Conservation (phyloP, 495 filamentous ascomycete species). For the Chaetomium cochliodes region DNA sequence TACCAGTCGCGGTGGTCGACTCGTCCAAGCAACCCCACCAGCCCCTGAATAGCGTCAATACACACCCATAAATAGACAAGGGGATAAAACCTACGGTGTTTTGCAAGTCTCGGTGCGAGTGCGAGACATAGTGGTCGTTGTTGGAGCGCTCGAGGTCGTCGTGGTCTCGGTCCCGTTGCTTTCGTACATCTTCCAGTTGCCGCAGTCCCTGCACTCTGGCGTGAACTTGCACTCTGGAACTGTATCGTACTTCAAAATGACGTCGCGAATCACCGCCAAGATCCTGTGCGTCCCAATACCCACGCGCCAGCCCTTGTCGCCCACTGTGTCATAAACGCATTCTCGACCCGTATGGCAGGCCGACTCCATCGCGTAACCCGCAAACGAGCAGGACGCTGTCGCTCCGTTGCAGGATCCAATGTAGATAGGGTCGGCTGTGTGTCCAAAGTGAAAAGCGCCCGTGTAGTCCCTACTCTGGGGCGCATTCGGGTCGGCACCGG, state of each 20-base stretch:
- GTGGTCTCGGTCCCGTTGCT: conserved; percentile 81
- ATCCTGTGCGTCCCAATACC: conserved; percentile 85
- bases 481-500: conserved; percentile 64
- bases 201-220: conserved; percentile 84
- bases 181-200: conserved; percentile 87
- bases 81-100: conserved; percentile 55
- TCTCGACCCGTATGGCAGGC: conserved; percentile 84
- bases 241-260: conserved; percentile 74
- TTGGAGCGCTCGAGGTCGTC: conserved; percentile 58
- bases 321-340: conserved; percentile 89
- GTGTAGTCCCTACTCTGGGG: conserved; percentile 70
- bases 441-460: conserved; percentile 88
- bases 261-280: conserved; percentile 75
- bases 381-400: conserved; percentile 81
- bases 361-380: conserved; percentile 91
- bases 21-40: conserved; percentile 75
- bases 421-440: conserved; percentile 92
- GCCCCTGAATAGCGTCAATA: conserved; percentile 44
- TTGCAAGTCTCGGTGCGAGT: conserved; percentile 82
- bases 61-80: background rate
- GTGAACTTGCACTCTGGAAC: conserved; percentile 69
- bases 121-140: conserved; percentile 56
- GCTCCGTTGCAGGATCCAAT: conserved; percentile 92
- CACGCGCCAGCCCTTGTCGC: conserved; percentile 84
- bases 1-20: conserved; percentile 51